Base-by-base conservation (phyloP, 257 asterid genomes). In the Solanum chiquidenum region DNA sequence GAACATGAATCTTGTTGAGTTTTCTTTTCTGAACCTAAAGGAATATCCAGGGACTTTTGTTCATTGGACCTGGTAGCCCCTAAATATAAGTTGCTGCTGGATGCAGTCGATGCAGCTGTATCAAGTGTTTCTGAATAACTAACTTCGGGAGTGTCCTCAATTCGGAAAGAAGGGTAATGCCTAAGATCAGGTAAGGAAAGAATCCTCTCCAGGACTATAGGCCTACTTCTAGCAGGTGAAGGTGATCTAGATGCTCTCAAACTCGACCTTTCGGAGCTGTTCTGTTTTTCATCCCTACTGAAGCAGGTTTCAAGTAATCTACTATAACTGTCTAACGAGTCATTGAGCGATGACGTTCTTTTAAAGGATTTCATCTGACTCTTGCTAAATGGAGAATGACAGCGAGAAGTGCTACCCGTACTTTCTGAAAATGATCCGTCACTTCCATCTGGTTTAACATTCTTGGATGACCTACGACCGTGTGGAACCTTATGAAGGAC, bases 161-260 rank as follows among this genome's bases (percentile, higher is more conserved):
- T 79, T 2, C 88, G 93, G 34, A 91, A 89, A 49, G 88, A 91
- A 6, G 95, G 87, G 88, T 91, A 90, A 11, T 93, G 87, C 87
- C 97, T 94, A 40, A 97, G 94, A 89, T 95, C 96, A 35, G 97
- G 98, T 62, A 94, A 90, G 3, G 99, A 95, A 72, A 89, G 94
- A 83, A 94, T 94, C 91, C 98, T 95, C 23, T 60, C 92, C 58
- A 95, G 84, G 27, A 31, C 23, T 29, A 90, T 87, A 14, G 73
- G 88, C 21, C 58, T 88, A 10, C 83, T 88, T 4, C 55, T 86
- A 60, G 44, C 23, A 38, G 93, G 88, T 9, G 92, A 87, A 29
- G 87, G 83, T 3, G 83, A 52, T 86, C 71, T 86, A 0, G 60
- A 86, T 38, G 89, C 66, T 90, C 77, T 89, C 86, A 71, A 79